Base-by-base conservation (phyloP, 1,139 yeast genomes). In the Nakaseomyces kungkrabaensis region DNA sequence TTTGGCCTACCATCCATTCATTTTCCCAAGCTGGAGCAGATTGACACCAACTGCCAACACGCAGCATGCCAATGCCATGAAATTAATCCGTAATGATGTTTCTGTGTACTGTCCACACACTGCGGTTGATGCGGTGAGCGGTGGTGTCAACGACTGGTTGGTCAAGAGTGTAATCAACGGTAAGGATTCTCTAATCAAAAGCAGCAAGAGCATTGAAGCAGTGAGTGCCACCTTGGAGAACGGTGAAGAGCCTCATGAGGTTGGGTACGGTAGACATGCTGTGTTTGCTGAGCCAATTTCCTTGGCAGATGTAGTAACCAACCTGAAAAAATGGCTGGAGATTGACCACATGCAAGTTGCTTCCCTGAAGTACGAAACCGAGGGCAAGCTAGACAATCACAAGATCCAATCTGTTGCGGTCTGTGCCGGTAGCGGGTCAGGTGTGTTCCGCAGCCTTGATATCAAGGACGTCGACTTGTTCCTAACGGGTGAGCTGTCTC, bases 81-180 rank as follows among this genome's bases (percentile, higher is more conserved):
- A 77, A 52, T 73, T 94, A 58, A 83, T 89, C 49, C 81, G 82
- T 54, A 76, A 82, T 52, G 86, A 86, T 17, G 78, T 92, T 54
- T 79, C 90, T 51, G 98, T 94, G 1, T 92, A 92, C 65, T 85
- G 85, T 49, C 98, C 98, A 17, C 99, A 94, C 63, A 90, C 98
- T 0, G 92, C 97, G 0, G 85, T 92, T 2, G 98, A 94, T 68
- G 94, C 97, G 34, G 95, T 95, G 9, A 68, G 69, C 17, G 88
- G 86, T 9, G 98, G 98, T 27, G 97, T 94, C 52, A 92, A 90
- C 59, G 97, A 89, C 64, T 92, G 95, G 83, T 72, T 92, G 41
- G 85, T 79, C 0, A 79, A 78, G 45, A 86, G 87, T 0, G 68
- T 87, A 13, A 65, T 78, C 1, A 59, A 43, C 10, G 65, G 62